Conservation (phyloP, 2,329 filamentous ascomycete species). For the Aspergillus calidoustus region DNA sequence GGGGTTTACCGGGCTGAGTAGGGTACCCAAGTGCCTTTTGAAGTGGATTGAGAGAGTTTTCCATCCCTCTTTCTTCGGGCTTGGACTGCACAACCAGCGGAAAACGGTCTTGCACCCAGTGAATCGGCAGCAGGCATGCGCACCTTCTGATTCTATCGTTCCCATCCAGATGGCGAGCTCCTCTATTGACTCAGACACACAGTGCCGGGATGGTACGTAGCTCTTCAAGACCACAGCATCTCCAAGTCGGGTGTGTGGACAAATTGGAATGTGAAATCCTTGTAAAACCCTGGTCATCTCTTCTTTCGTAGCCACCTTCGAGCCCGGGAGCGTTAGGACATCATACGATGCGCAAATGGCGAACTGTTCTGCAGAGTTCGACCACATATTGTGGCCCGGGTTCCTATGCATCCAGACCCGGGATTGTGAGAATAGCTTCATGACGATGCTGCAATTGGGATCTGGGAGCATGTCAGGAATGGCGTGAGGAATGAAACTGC, state of each 20-base stretch:
- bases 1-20: background rate
- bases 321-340: background rate
- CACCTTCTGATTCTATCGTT: background rate
- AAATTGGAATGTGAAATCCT: slow-evolving; percentile 8
- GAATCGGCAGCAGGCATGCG: background rate
- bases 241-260: slow-evolving; percentile 9
- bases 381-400: background rate
- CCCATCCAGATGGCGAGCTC: background rate
- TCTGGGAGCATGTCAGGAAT: background rate
- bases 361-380: background rate
- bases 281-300: background rate
- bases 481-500: background rate
- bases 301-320: background rate
- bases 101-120: slow-evolving; percentile 12
- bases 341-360: slow-evolving; percentile 2
- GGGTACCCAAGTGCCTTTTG: background rate
- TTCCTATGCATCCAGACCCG: background rate
- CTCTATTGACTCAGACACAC: background rate
- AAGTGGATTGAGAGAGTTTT: slow-evolving; percentile 3
- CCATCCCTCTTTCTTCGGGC: slow-evolving; percentile 1
- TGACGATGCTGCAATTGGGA: background rate
- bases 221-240: background rate
- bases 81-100: background rate
- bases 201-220: background rate
- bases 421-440: background rate